phyloP scores from a whole-genome alignment of 192 early-diverging fungal genomes.

The Gryganskiella cystojenkinii region DNA sequence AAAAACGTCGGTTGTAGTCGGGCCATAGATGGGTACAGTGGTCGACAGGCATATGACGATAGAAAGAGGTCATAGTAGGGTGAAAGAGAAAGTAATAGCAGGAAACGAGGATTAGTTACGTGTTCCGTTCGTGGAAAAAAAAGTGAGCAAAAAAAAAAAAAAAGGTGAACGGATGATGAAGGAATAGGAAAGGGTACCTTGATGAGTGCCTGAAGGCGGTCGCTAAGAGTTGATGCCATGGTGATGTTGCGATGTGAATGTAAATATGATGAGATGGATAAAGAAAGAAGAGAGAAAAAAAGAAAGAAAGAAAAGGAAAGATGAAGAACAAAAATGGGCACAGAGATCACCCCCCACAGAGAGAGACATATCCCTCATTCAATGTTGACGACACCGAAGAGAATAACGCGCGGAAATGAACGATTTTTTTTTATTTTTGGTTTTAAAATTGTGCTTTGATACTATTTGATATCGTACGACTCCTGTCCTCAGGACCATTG shows the following conservation, averaged over 20 bases:
- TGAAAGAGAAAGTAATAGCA: neutral
- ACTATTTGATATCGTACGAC: too few relatives aligned
- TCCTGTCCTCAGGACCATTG: too few relatives aligned
- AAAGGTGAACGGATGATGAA: neutral
- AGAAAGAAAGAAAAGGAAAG: neutral
- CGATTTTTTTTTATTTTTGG: too few relatives aligned
- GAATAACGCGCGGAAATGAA: too few relatives aligned
- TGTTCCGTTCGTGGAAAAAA: neutral
- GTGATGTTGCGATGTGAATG: neutral
- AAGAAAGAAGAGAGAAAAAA: neutral
- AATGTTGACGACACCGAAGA: too few relatives aligned
- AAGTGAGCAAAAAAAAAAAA: neutral
- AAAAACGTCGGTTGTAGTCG: too few relatives aligned
- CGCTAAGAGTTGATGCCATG: slow-evolving; percentile 20
- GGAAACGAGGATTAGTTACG: neutral
- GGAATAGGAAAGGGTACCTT: slow-evolving; percentile 26
- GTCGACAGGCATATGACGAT: neutral
- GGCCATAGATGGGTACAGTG: too few relatives aligned
- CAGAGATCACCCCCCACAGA: neutral
- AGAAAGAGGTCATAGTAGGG: neutral
- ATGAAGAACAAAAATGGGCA: neutral
- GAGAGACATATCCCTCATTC: too few relatives aligned
- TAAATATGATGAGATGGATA: neutral
- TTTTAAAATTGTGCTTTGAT: too few relatives aligned
- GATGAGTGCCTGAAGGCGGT: slow-evolving; percentile 41